Evolutionary conservation across 139 green algal genomes (phyloP), one percentile per base, ranked within the genome.

Genomic region (Mesotaenium endlicherianum): DNA sequence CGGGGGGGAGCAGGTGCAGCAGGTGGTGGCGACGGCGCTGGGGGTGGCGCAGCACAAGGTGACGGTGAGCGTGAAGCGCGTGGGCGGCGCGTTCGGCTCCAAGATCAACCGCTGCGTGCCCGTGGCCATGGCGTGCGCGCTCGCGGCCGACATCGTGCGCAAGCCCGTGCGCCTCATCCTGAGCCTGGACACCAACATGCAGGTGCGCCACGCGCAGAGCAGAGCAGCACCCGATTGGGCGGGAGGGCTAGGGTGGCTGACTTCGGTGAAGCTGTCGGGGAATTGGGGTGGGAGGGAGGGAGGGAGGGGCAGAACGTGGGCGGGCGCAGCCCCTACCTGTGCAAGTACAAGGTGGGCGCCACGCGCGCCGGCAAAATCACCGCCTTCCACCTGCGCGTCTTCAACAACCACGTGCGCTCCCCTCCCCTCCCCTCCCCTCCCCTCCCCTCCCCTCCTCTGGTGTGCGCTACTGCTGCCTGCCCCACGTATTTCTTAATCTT

Each of bases 51-150:
- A 90, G 31, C 83, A 91, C 77, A 84, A 89, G 59, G 90, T 92
- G 16, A 38, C 44, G 70, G 70, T 78, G 70, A 78, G 70, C 45
- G 82, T 45, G 75, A 88, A 90, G 5, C 85, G 92, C 0, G 81
- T 93, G 49, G 93, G 93, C 2, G 93, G 93, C 26, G 91, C 57
- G 0, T 95, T 93, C 17, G 93, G 93, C 49, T 4, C 76, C 5
- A 95, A 95, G 87, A 84, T 85, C 6, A 86, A 87, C 0, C 60
- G 89, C 17, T 67, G 59, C 5, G 57, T 78, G 2, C 85, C 85
- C 3, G 43, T 88, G 2, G 92, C 92, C 0, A 79, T 69, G 2
- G 90, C 87, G 0, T 89, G 86, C 31, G 92, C 91, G 3, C 69
- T 93, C 47, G 89, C 88, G 3, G 86, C 90, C 3, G 5, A 82